These are phyloP conservation scores for Sinapis alba DNA, from an alignment of 441 rosid genomes.

Conservation along the genomic window DNA sequence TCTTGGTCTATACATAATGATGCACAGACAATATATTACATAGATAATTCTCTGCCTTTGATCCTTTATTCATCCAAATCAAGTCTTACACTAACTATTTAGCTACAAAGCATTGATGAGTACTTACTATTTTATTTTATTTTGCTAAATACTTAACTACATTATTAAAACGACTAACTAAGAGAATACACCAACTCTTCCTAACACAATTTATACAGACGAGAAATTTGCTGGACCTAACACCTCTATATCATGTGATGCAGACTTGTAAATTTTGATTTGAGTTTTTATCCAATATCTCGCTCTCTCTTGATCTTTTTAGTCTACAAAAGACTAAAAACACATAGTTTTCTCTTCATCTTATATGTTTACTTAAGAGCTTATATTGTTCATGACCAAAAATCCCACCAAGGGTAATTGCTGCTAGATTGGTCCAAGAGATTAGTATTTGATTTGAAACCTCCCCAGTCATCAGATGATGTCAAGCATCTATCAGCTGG, in stretches of 20 bases:
- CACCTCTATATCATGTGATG: slow-evolving; percentile 19
- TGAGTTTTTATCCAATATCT: slow-evolving; percentile 2
- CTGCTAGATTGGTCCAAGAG: slow-evolving; percentile 60
- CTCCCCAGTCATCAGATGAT: slow-evolving; percentile 78
- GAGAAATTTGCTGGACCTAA: slow-evolving; percentile 22
- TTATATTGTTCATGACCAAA: slow-evolving; percentile 58
- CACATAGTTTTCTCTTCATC: background rate
- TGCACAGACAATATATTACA: background rate
- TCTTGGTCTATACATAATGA: background rate
- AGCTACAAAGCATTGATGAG: slow-evolving; percentile 26
- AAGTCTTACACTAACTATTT: slow-evolving; percentile 28
- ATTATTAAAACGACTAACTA: slow-evolving; percentile 18
- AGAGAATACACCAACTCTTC: background rate
- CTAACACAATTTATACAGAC: slow-evolving; percentile 30
- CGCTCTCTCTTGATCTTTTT: background rate
- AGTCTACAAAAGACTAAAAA: slow-evolving; percentile 11
- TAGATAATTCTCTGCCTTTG: slow-evolving; percentile 5
- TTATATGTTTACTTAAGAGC: background rate
- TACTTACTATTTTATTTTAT: too few relatives aligned
- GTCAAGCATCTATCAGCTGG: slow-evolving; percentile 69
- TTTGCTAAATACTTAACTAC: too few relatives aligned
- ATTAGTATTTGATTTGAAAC: slow-evolving; percentile 53
- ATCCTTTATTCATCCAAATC: slow-evolving; percentile 27
- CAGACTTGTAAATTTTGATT: background rate
- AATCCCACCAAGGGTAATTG: slow-evolving; percentile 78